Percentiles rank a stretch among this genome's conserved stretches.
phyloP scores from a whole-genome alignment of 352 stramenopile genomes.

The Phytophthora sansomeana region DNA sequence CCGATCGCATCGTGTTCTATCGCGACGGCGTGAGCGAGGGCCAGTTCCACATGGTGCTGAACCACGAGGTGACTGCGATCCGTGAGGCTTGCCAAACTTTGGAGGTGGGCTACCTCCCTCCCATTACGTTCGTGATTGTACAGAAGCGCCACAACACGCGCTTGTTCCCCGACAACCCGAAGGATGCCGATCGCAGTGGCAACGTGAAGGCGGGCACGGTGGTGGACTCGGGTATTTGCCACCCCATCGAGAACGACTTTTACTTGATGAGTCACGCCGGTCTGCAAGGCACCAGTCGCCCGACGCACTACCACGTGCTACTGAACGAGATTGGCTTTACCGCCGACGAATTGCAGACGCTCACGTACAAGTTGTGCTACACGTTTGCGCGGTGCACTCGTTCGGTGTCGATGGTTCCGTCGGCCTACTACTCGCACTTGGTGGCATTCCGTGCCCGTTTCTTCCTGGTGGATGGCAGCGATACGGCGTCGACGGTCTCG shows the following conservation, averaged over 20 bases:
- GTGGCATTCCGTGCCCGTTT: conserved; percentile 87
- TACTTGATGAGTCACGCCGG: conserved; percentile 89
- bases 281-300: conserved; percentile 86
- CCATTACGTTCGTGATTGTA: conserved; percentile 89
- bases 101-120: conserved; percentile 63
- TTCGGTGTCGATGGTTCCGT: conserved; percentile 86
- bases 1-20: conserved; percentile 85
- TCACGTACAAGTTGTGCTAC: conserved; percentile 84
- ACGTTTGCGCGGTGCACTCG: conserved; percentile 88
- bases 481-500: conserved; percentile 51
- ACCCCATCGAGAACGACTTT: conserved; percentile 89
- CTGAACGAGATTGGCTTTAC: conserved; percentile 78
- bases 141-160: conserved; percentile 91
- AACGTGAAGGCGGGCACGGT: conserved; percentile 82
- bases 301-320: conserved; percentile 88
- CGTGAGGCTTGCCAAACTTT: conserved; percentile 71
- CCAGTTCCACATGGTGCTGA: conserved; percentile 87
- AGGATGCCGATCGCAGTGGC: conserved; percentile 65
- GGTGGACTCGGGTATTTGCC: conserved; percentile 86
- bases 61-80: conserved; percentile 81
- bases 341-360: conserved; percentile 71
- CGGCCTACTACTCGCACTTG: conserved; percentile 89
- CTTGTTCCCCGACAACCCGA: conserved; percentile 60
- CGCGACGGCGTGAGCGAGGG: conserved; percentile 91
- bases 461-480: conserved; percentile 72